Percentiles rank a stretch among this genome's conserved stretches.
Evolutionary conservation across 495 filamentous ascomycete genomes (phyloP).

Genomic region (Hypoxylon subgilvum): DNA sequence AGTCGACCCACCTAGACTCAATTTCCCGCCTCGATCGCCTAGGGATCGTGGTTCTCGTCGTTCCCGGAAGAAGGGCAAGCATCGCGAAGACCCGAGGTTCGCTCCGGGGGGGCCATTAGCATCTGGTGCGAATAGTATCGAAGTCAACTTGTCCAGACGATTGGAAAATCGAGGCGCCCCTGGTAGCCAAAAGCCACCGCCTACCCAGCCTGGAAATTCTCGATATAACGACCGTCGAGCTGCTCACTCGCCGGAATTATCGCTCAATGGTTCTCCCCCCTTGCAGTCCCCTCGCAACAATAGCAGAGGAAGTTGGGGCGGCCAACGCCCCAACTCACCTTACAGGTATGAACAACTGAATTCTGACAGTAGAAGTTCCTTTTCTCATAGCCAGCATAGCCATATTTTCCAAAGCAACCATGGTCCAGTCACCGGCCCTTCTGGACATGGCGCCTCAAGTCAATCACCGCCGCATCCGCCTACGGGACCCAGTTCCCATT

Average conservation of each 20-base stretch:
- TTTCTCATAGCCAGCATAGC: too few relatives aligned
- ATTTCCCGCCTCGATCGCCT: constrained; percentile 38
- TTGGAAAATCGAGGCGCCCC: constrained; percentile 50
- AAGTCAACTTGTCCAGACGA: constrained; percentile 53
- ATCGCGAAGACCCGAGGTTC: constrained; percentile 42
- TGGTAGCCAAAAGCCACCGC: constrained; percentile 41
- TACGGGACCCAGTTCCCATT: constrained; percentile 57
- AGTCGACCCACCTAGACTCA: constrained; percentile 39
- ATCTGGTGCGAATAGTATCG: constrained; percentile 56
- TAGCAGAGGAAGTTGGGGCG: constrained; percentile 63
- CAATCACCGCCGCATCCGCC: constrained; percentile 59
- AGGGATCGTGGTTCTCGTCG: constrained; percentile 39
- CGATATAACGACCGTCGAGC: constrained; percentile 53
- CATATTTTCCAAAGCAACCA: too few relatives aligned
- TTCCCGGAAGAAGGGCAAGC: constrained; percentile 43
- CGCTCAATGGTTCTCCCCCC: constrained; percentile 71
- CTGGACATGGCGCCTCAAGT: constrained; percentile 51
- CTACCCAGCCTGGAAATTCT: constrained; percentile 39
- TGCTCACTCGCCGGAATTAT: constrained; percentile 63
- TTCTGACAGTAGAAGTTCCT: constrained; percentile 54
- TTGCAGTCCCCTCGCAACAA: constrained; percentile 69
- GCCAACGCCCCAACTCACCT: constrained; percentile 62
- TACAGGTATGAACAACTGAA: constrained; percentile 59
- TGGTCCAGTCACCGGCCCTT: constrained; percentile 58
- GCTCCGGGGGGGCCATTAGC: constrained; percentile 42